Evolutionary conservation across 768 basidiomycete genomes (phyloP).

Genomic region (Tylopilus sp.): DNA sequence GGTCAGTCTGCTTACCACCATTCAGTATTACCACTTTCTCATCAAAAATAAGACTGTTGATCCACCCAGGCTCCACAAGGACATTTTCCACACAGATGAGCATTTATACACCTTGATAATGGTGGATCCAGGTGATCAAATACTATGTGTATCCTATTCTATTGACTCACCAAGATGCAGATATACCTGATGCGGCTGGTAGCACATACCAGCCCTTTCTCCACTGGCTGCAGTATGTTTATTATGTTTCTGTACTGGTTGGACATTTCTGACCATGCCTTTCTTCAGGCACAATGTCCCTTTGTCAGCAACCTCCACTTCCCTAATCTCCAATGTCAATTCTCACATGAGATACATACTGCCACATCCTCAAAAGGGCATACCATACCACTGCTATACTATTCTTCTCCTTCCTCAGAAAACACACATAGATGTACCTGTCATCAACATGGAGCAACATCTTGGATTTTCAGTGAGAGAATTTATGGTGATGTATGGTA

Average conservation of each 20-base stretch:
- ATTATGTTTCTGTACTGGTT: neutral
- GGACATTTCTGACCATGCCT: neutral
- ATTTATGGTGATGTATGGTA: slow-evolving; percentile 53
- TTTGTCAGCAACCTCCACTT: slow-evolving; percentile 56
- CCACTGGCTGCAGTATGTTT: slow-evolving; percentile 80
- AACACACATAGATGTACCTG: slow-evolving; percentile 42
- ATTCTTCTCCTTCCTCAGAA: slow-evolving; percentile 73
- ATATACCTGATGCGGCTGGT: slow-evolving; percentile 74
- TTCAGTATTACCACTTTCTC: neutral
- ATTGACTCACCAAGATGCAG: slow-evolving; percentile 36
- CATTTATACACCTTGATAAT: slow-evolving; percentile 86
- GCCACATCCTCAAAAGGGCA: slow-evolving; percentile 88
- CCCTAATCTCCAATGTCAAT: slow-evolving; percentile 39
- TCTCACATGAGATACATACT: slow-evolving; percentile 77
- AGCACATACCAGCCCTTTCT: slow-evolving; percentile 68
- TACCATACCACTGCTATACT: slow-evolving; percentile 88
- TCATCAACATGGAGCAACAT: slow-evolving; percentile 45
- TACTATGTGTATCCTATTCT: slow-evolving; percentile 5
- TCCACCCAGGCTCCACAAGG: slow-evolving; percentile 64
- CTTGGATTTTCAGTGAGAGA: slow-evolving; percentile 62
- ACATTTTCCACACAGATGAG: slow-evolving; percentile 77
- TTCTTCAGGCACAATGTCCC: slow-evolving; percentile 71
- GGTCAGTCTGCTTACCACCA: slow-evolving; percentile 37
- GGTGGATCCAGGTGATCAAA: slow-evolving; percentile 73
- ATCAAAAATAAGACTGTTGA: slow-evolving; percentile 48